Evolutionary conservation across 2,329 filamentous ascomycete species (phyloP).

Genomic region (Didymella pomorum): DNA sequence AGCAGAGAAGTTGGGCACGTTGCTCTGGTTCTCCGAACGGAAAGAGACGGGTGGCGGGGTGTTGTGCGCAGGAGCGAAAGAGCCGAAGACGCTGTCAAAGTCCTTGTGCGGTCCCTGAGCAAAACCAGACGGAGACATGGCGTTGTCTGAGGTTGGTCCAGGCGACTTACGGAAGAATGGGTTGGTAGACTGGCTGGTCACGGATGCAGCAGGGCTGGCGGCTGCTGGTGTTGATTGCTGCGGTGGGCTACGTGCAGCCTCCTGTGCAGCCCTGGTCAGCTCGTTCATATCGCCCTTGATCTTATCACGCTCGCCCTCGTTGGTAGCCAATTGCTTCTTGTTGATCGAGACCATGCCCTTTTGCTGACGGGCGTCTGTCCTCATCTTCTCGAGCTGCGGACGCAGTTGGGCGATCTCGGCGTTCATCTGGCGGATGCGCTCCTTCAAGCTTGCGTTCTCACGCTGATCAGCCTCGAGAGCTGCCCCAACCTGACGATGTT

Average conservation of each 20-base stretch:
- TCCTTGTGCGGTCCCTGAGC: slow-evolving; percentile 51
- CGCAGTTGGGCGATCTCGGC: slow-evolving; percentile 83
- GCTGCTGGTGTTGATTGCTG: slow-evolving; percentile 56
- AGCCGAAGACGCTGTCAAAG: slow-evolving; percentile 88
- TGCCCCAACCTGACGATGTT: slow-evolving; percentile 78
- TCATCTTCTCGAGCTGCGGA: slow-evolving; percentile 91
- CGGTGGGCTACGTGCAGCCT: slow-evolving; percentile 49
- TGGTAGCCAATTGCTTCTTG: slow-evolving; percentile 94
- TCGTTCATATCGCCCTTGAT: slow-evolving; percentile 80
- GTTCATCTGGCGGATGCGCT: slow-evolving; percentile 85
- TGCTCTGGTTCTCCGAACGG: slow-evolving; percentile 59
- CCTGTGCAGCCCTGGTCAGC: slow-evolving; percentile 69
- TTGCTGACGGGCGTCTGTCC: slow-evolving; percentile 89
- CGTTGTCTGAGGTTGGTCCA: slow-evolving; percentile 58
- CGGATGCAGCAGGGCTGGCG: slow-evolving; percentile 70
- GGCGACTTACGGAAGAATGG: slow-evolving; percentile 83
- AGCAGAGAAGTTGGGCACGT: slow-evolving; percentile 49
- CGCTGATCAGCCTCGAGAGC: slow-evolving; percentile 86
- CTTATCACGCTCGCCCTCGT: slow-evolving; percentile 87
- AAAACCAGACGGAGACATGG: slow-evolving; percentile 60
- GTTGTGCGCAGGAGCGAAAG: slow-evolving; percentile 60
- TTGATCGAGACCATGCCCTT: slow-evolving; percentile 97
- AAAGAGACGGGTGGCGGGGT: slow-evolving; percentile 67
- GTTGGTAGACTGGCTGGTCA: slow-evolving; percentile 79
- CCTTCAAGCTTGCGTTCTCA: slow-evolving; percentile 85